Percentiles rank a stretch among this genome's conserved stretches.
Evolutionary conservation across 2,329 filamentous ascomycete genomes (phyloP).

Genomic region (Penicillium hesseltinei): DNA sequence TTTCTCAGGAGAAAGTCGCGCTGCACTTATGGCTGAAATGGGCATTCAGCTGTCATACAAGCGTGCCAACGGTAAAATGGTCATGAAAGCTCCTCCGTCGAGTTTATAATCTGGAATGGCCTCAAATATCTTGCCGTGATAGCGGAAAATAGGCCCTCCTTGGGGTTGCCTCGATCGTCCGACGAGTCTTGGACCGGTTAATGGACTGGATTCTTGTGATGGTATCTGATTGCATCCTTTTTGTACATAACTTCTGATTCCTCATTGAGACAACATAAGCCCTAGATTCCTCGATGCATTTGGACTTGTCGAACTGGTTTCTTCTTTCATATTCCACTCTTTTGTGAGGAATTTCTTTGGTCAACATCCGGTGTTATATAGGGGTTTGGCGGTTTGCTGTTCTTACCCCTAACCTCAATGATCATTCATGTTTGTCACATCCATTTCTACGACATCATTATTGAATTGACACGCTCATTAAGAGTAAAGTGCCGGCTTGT

Average conservation of each 20-base stretch:
- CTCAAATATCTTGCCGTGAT: background rate
- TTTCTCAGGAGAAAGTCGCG: slow-evolving; percentile 26
- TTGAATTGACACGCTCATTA: background rate
- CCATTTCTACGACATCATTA: slow-evolving; percentile 4
- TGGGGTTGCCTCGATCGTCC: slow-evolving; percentile 2
- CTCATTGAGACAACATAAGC: slow-evolving; percentile 6
- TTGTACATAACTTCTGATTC: slow-evolving; percentile 19
- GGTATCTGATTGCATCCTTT: slow-evolving; percentile 3
- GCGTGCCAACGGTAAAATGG: slow-evolving; percentile 37
- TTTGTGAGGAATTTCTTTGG: slow-evolving; percentile 1
- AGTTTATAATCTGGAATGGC: slow-evolving; percentile 11
- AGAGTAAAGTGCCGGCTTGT: background rate
- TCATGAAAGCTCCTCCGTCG: slow-evolving; percentile 31
- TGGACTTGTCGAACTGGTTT: slow-evolving; percentile 2
- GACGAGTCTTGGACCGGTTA: background rate
- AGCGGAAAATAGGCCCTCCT: background rate
- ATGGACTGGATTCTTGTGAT: slow-evolving; percentile 1
- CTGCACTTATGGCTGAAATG: slow-evolving; percentile 25
- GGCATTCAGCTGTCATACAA: slow-evolving; percentile 36
- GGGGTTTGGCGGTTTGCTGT: background rate
- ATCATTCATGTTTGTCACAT: slow-evolving; percentile 9
- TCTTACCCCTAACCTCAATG: slow-evolving; percentile 2
- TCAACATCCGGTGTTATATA: background rate
- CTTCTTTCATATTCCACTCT: slow-evolving; percentile 12
- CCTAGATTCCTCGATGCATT: slow-evolving; percentile 15